Evolutionary conservation across 768 basidiomycete genomes (phyloP).

Genomic region (Tulasnella sp.): DNA sequence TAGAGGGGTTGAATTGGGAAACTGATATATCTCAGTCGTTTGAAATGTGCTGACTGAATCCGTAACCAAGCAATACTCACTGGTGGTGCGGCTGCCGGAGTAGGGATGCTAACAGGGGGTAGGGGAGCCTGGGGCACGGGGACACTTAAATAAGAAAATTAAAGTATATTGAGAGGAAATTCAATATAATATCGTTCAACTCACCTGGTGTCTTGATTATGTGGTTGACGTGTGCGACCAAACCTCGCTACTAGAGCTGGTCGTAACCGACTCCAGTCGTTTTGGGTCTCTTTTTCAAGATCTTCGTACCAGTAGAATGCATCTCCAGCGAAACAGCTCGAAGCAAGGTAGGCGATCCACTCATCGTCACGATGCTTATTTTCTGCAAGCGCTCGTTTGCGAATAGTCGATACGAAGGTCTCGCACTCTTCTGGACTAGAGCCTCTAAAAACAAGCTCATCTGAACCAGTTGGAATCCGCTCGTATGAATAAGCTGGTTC

Average conservation of each 20-base stretch:
- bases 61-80: not conserved
- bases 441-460: not conserved
- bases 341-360: not conserved
- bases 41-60: too few species aligned
- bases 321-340: not conserved
- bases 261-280: not conserved
- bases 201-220: too few species aligned
- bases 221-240: not conserved
- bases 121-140: too few species aligned
- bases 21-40: too few species aligned
- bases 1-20: not conserved
- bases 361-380: not conserved
- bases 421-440: not conserved
- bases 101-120: not conserved
- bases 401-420: not conserved
- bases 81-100: not conserved
- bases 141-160: too few species aligned
- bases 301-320: not conserved
- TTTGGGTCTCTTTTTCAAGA: not conserved
- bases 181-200: too few species aligned
- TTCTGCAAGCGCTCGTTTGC: not conserved
- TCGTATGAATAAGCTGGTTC: not conserved
- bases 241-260: not conserved
- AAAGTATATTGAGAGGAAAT: too few species aligned
- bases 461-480: not conserved